phyloP scores from a whole-genome alignment of 2,329 filamentous ascomycete species.

The Xylaria sp. region DNA sequence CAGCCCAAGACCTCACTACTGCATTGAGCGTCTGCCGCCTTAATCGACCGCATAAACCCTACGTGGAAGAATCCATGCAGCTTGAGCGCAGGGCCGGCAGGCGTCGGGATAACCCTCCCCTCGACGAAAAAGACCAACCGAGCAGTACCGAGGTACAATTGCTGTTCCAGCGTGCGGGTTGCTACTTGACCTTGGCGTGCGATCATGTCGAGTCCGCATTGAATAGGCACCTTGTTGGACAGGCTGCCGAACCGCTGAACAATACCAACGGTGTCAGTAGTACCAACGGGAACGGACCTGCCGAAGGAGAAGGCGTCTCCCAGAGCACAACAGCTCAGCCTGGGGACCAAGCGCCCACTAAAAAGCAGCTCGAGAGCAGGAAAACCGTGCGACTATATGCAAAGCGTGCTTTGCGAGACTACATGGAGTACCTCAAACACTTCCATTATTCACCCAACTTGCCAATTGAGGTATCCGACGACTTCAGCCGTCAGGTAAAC shows the following conservation, averaged over 20 bases:
- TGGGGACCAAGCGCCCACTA: constrained; percentile 38
- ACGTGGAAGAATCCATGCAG: constrained; percentile 62
- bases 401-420: constrained; percentile 80
- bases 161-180: constrained; percentile 78
- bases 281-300: constrained; percentile 38
- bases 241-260: constrained; percentile 35
- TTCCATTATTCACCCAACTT: constrained; percentile 83
- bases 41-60: constrained; percentile 57
- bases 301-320: constrained; percentile 31
- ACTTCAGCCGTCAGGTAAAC: constrained; percentile 67
- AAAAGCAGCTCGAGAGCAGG: constrained; percentile 62
- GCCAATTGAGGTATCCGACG: constrained; percentile 67
- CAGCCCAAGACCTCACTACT: constrained; percentile 74
- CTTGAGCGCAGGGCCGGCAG: constrained; percentile 52
- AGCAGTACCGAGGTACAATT: constrained; percentile 79
- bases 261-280: constrained; percentile 36
- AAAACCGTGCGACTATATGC: constrained; percentile 78
- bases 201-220: constrained; percentile 69
- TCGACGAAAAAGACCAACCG: constrained; percentile 66
- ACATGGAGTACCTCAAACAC: constrained; percentile 74
- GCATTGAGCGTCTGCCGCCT: constrained; percentile 68
- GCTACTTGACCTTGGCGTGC: constrained; percentile 77
- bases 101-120: constrained; percentile 47
- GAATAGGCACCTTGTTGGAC: constrained; percentile 36
- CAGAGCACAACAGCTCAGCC: constrained; percentile 2